phyloP scores from a whole-genome alignment of 257 asterid genomes.

The Solanum appendiculatum region DNA sequence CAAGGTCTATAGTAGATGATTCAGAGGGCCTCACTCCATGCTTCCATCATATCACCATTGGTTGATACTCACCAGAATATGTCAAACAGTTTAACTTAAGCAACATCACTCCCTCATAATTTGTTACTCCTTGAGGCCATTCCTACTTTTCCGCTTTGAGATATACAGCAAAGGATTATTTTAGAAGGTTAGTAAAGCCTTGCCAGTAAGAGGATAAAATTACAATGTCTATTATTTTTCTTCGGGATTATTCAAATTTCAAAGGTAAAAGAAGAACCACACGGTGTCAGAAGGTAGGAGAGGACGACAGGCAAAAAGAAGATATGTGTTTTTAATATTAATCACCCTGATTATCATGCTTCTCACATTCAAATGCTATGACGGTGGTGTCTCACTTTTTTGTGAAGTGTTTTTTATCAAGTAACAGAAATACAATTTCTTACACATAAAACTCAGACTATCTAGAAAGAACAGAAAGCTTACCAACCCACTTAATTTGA shows the following conservation, averaged over 20 bases:
- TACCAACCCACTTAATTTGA: neutral
- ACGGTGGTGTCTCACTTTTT: neutral
- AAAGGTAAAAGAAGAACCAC: neutral
- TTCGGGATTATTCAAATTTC: neutral
- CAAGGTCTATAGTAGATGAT: neutral
- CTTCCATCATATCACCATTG: neutral
- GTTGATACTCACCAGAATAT: neutral
- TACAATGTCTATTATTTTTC: neutral
- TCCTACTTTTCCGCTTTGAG: neutral
- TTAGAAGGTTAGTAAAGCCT: neutral
- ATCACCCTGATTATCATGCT: neutral
- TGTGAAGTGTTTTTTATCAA: neutral
- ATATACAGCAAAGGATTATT: neutral
- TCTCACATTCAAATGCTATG: neutral
- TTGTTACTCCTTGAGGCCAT: neutral
- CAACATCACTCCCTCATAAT: neutral
- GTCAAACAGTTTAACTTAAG: neutral
- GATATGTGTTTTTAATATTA: neutral
- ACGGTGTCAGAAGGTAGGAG: neutral
- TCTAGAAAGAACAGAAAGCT: neutral
- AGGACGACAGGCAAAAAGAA: neutral
- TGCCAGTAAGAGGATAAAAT: neutral
- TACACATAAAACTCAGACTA: neutral
- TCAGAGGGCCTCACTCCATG: neutral
- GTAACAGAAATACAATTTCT: neutral